A percentile compares a stretch with the other conserved stretches of the same genome.
phyloP scores from a whole-genome alignment of 441 rosid species.

The Mallotus repandus region DNA sequence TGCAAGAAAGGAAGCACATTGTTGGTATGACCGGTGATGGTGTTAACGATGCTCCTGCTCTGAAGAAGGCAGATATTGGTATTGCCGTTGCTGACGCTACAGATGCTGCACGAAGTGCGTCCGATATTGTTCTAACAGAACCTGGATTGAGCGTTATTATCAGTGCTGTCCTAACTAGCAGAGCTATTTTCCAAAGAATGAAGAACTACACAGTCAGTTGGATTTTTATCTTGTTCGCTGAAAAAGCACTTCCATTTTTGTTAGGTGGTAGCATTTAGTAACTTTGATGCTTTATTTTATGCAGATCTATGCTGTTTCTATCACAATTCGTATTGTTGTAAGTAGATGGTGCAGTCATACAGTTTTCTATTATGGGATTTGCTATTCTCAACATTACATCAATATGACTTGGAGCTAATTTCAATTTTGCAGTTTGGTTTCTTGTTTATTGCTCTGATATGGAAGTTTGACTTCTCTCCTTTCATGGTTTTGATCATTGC shows the following conservation, averaged over 20 bases:
- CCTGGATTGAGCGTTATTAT: slow-evolving; percentile 91
- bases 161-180: slow-evolving; percentile 76
- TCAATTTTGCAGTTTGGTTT: slow-evolving; percentile 69
- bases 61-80: slow-evolving; percentile 91
- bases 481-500: slow-evolving; percentile 98
- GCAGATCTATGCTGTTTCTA: slow-evolving; percentile 92
- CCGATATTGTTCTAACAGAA: slow-evolving; percentile 85
- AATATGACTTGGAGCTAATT: not conserved
- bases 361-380: not conserved
- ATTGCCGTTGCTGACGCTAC: slow-evolving; percentile 92
- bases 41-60: slow-evolving; percentile 89
- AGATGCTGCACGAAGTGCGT: slow-evolving; percentile 88
- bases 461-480: slow-evolving; percentile 93
- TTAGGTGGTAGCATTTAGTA: not conserved
- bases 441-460: slow-evolving; percentile 86
- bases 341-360: slow-evolving; percentile 31
- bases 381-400: not conserved
- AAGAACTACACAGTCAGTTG: slow-evolving; percentile 77
- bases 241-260: not conserved
- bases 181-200: slow-evolving; percentile 91
- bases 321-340: slow-evolving; percentile 96
- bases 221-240: slow-evolving; percentile 10
- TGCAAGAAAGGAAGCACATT: slow-evolving; percentile 78
- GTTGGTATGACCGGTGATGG: slow-evolving; percentile 97
- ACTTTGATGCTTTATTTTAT: slow-evolving; percentile 12